Percentiles rank a stretch among this genome's conserved stretches.
Evolutionary conservation across 257 asterid genomes (phyloP).

Genomic region (Solanum appendiculatum): DNA sequence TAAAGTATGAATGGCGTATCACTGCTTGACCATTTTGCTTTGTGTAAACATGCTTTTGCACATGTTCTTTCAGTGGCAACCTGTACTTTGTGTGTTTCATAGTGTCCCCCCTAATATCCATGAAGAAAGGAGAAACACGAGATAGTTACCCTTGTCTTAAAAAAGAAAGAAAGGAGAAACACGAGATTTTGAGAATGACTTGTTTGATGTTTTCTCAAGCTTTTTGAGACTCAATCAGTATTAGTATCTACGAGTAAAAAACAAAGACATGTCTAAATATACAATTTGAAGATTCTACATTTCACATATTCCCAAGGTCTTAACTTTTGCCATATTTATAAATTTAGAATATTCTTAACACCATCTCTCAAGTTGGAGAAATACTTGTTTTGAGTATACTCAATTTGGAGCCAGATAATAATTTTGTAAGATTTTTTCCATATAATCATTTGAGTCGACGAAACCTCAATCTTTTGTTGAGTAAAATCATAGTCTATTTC

Average conservation of each 20-base stretch:
- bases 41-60: background rate
- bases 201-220: background rate
- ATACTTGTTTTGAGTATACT: background rate
- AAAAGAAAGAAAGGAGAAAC: background rate
- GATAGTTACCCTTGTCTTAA: background rate
- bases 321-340: background rate
- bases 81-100: background rate
- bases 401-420: background rate
- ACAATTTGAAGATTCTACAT: background rate
- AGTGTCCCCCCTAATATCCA: background rate
- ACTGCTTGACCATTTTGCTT: background rate
- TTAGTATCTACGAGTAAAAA: background rate
- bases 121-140: background rate
- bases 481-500: background rate
- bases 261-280: background rate
- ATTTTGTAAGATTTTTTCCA: background rate
- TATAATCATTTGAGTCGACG: background rate
- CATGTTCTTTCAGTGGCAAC: background rate
- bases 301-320: background rate
- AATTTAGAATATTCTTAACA: background rate
- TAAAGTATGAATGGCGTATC: background rate
- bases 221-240: background rate
- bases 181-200: background rate
- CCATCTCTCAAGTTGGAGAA: background rate
- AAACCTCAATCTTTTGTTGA: background rate